Evolutionary conservation across 2,329 filamentous ascomycete genomes (phyloP).

Genomic region (Arthrobotrys sphaeroides): DNA sequence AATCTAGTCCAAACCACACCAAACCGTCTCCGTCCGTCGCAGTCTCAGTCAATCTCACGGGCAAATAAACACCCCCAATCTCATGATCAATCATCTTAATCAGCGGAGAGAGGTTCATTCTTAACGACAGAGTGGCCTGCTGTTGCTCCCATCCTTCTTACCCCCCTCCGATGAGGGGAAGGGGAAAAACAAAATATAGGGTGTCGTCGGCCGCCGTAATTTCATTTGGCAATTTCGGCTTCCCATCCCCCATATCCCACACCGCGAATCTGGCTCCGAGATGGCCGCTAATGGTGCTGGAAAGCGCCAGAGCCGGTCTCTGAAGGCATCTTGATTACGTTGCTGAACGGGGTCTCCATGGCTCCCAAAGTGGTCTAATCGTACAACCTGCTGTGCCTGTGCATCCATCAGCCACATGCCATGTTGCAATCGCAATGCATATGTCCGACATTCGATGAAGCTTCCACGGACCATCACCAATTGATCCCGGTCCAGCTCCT

Average conservation of each 20-base stretch:
- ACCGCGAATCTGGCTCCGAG: conserved; percentile 9
- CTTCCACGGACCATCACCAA: not conserved
- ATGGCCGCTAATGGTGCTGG: not conserved
- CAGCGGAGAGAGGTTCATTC: not conserved
- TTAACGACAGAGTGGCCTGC: conserved; percentile 39
- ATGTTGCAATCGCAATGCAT: no score
- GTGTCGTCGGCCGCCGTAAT: conserved; percentile 17
- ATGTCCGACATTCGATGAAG: not conserved
- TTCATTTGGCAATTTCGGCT: conserved; percentile 40
- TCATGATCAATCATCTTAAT: not conserved
- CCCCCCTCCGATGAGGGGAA: no score
- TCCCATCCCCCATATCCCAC: conserved; percentile 12
- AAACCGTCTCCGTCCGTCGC: not conserved
- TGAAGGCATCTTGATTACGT: conserved; percentile 1
- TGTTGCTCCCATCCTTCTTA: conserved; percentile 22
- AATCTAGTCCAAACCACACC: conserved; percentile 8
- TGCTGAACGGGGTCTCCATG: not conserved
- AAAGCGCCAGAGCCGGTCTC: conserved; percentile 1
- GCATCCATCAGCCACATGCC: no score
- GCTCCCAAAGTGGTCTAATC: not conserved
- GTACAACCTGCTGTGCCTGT: no score
- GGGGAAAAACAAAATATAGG: no score
- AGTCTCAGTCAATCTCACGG: not conserved
- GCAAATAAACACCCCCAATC: not conserved
- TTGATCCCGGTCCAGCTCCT: not conserved